A percentile compares a stretch with the other conserved stretches of the same genome.
phyloP scores from a whole-genome alignment of 352 stramenopile species.

The Phytophthora colocasiae region DNA sequence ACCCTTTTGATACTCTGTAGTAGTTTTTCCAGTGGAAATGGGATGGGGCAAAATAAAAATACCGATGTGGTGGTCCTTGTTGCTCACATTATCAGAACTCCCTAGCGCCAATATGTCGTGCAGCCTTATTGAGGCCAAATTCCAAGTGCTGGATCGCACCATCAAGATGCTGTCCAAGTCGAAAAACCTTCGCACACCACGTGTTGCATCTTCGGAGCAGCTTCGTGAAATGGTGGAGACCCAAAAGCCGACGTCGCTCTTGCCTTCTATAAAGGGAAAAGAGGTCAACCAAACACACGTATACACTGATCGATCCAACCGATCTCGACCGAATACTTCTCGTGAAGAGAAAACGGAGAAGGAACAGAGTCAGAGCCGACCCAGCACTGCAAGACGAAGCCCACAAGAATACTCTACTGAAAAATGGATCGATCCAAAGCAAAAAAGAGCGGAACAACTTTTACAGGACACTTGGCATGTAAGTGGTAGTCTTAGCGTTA shows the following conservation, averaged over 20 bases:
- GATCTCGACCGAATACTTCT: constrained; percentile 17
- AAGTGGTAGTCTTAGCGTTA: background rate
- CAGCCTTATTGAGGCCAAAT: constrained; percentile 73
- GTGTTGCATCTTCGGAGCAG: constrained; percentile 55
- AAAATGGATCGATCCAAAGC: constrained; percentile 47
- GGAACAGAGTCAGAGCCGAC: constrained; percentile 5
- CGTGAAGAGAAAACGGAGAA: constrained; percentile 12
- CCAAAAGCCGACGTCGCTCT: constrained; percentile 33
- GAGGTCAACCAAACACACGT: constrained; percentile 11
- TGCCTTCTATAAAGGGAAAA: constrained; percentile 14
- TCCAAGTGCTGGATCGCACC: constrained; percentile 59
- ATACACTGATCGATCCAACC: constrained; percentile 1
- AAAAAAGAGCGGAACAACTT: constrained; percentile 41
- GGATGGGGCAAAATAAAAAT: constrained; percentile 30
- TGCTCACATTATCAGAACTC: background rate
- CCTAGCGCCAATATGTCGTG: constrained; percentile 53
- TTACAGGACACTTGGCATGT: constrained; percentile 48
- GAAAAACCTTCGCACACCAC: constrained; percentile 22
- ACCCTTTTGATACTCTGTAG: constrained; percentile 12
- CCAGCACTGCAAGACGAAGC: constrained; percentile 25
- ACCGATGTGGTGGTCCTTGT: background rate
- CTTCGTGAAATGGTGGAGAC: constrained; percentile 54
- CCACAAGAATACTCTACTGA: constrained; percentile 10
- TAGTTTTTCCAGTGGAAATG: background rate
- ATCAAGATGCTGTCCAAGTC: constrained; percentile 56